Base-by-base conservation (phyloP, 2,329 filamentous ascomycete genomes). In the Truncatella angustata region DNA sequence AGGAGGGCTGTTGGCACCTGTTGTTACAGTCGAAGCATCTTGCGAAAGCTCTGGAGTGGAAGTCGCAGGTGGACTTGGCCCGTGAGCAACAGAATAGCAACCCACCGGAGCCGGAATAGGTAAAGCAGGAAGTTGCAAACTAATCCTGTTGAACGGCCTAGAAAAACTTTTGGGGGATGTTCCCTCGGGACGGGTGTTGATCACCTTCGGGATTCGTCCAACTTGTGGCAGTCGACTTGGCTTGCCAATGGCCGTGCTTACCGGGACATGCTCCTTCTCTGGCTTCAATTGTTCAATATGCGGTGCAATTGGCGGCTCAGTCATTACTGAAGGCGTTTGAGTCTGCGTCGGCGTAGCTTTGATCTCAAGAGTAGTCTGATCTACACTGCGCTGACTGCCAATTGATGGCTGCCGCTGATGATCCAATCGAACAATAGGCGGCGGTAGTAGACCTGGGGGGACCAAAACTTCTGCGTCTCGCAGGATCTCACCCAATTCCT, bases 81-180 rank as follows among this genome's bases (percentile, higher is more conserved):
- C 78, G 50, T 78, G 75, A 2, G 76, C 77, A 47, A 81, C 66
- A 0, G 71, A 79, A 1, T 75, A 65, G 49, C 67, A 52, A 56
- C 72, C 64, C 10, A 70, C 46, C 48, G 63, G 40, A 42, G 62
- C 50, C 49, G 63, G 50, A 53, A 57, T 52, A 9, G 61, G 56
- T 2, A 70, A 58, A n/a, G n/a, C n/a, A 10, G 68, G 65, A 11
- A 68, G 59, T 30, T 78, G 73, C 39, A 76, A 56, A 58, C 81
- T 84, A 11, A 77, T 66, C 45, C 78, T 70, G 59, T 84, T 78
- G 65, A 96, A 96, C 0, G 92, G 91, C 7, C 91, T 79, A 3
- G 92, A 96, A 66, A 96, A 96, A 28, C 90, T 96, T 64, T 85
- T 86, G 1, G 88, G 82, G 1, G 89, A 86, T 1, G 83, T 81